Evolutionary conservation across 352 stramenopile genomes (phyloP), one percentile per base, ranked within the genome.

Genomic region (Aphanomyces cochlioides): DNA sequence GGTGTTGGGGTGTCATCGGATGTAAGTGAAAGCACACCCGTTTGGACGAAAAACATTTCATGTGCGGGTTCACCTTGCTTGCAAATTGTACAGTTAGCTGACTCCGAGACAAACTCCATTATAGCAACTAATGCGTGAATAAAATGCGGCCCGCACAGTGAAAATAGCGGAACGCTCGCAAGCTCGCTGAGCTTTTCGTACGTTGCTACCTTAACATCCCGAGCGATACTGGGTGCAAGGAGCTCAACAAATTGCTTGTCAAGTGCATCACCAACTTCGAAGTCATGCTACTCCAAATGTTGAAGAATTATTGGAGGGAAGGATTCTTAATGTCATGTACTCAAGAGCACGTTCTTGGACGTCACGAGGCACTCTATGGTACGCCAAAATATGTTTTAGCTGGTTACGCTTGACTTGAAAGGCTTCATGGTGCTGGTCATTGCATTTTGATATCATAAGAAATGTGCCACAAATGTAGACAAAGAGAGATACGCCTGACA

Each of bases 391-490:
- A 43, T 90, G 80, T 61, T 85, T 78, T 56, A 90, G 83, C 63
- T 90, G 82, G 57, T 85, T 79, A 48, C 88, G 78, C 0, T 80
- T 77, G 3, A 81, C 82, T 36, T 88, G 80, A 6, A 80, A 73
- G 3, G 78, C 77, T 69, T 90, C 82, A 0, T 74, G 74, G 38
- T 84, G 77, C 12, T 77, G 78, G 37, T 67, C 73, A 74, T 85
- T 79, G 56, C 82, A 90, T 59, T 90, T 90, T 45, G 81, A 89
- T 3, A 90, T 68, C 47, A 87, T 76, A 66, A 88, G 88, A 47
- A 90, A 88, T 10, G 82, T 89, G n/a, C 80, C 81, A 38, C 79
- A 89, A 0, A 90, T 53, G 39, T 84, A 81, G 65, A 81, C 87
- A 54, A 90, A 90, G 19, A 90, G 61, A 15, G 77, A 83, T 69